Base-by-base conservation (phyloP, 805 yeast genomes). In the Pichia pseudocactophila region DNA sequence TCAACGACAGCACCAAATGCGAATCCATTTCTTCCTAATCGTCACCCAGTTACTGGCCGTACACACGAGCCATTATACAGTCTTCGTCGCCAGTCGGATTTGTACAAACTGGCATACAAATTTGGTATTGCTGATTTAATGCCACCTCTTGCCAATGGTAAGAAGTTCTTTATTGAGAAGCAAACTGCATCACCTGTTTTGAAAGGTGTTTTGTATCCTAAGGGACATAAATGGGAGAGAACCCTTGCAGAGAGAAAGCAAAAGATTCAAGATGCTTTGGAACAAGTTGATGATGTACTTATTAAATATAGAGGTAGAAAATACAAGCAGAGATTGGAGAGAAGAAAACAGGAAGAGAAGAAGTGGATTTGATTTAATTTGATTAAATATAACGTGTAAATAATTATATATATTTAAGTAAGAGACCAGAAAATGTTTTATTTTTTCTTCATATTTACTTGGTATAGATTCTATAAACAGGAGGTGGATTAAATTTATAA, bases 11-110 rank as follows among this genome's bases (percentile, higher is more conserved):
- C 87, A 38, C 71, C 74, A 18, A 74, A 76, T 46, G 83, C 88
- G 52, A 89, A 89, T 62, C 97, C 97, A 41, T 89, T 89, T 61
- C 62, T 86, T 42, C 81, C 95, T 19, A 88, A 86, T 61, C 82
- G 74, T 55, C 88, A 88, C 60, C 87, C 94, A 17, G 74, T 82
- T 18, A 86, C 94, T 18, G 76, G 82, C n/a, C 70, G 65, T 52
- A 76, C 80, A 66, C 94, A 85, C 54, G 76, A 78, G 45, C 85
- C 97, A 20, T 71, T 77, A 51, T 84, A 76, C 63, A 84, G 95
- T 8, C 66, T 80, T 55, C 76, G 96, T 65, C 76, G 90, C 54
- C 88, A 85, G 55, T 77, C 89, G 16, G 95, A 81, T 49, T 65
- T 89, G 41, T 87, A 73, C 70, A 89, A 89, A 63, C 63, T 82